Conservation (phyloP, 2,329 filamentous ascomycete species). For the Fusarium azukiicola region DNA sequence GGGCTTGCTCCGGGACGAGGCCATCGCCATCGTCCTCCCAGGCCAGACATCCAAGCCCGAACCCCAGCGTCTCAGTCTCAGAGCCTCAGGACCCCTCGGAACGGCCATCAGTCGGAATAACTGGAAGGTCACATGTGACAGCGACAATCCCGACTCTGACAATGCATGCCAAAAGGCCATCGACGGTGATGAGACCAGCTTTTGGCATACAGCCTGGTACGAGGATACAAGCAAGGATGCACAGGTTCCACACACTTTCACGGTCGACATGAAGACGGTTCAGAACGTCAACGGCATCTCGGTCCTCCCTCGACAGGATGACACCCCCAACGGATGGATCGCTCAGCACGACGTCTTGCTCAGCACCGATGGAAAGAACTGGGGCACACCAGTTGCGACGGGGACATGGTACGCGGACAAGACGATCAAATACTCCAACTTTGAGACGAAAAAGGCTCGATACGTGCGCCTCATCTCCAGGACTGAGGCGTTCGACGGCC, state of each 20-base stretch:
- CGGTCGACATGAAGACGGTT: constrained; percentile 32
- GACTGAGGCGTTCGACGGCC: constrained; percentile 25
- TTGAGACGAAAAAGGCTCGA: constrained; percentile 39
- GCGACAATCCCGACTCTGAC: constrained; percentile 21
- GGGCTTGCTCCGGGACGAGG: constrained; percentile 7
- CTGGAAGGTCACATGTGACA: constrained; percentile 42
- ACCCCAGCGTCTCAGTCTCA: constrained; percentile 34
- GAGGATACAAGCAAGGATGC: constrained; percentile 13
- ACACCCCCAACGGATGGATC: constrained; percentile 20
- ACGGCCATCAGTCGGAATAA: constrained; percentile 27
- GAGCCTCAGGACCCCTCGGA: constrained; percentile 40
- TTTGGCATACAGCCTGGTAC: constrained; percentile 38
- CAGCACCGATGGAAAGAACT: constrained; percentile 35
- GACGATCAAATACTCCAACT: constrained; percentile 40
- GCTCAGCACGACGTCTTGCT: constrained; percentile 30
- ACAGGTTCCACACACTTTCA: constrained; percentile 32
- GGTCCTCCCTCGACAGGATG: constrained; percentile 39
- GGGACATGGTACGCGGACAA: constrained; percentile 43
- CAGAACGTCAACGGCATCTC: constrained; percentile 42
- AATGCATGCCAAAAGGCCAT: constrained; percentile 41
- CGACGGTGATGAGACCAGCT: constrained; percentile 32
- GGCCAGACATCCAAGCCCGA: constrained; percentile 7
- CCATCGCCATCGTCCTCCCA: constrained; percentile 18
- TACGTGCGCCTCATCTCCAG: constrained; percentile 35
- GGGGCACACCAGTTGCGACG: constrained; percentile 34